phyloP scores from a whole-genome alignment of 495 filamentous ascomycete species.

The Penicillium macrosclerotiorum region DNA sequence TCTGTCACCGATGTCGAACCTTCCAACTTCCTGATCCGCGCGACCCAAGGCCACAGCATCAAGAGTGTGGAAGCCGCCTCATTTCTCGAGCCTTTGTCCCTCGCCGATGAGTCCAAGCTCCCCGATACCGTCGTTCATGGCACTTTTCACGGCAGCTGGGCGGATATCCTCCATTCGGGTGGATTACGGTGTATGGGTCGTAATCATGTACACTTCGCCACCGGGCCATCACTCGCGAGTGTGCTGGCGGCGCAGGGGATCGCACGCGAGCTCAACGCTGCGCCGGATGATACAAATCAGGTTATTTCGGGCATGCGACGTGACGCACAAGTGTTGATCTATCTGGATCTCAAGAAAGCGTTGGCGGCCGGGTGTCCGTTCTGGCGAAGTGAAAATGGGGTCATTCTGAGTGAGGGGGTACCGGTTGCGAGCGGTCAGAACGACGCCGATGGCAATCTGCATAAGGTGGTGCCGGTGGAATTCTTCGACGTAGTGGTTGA shows the following conservation, averaged over 20 bases:
- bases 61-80: constrained; percentile 62
- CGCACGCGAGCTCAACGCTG: constrained; percentile 4
- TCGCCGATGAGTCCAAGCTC: constrained; percentile 47
- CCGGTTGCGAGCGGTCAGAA: constrained; percentile 9
- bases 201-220: constrained; percentile 85
- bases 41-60: constrained; percentile 82
- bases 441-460: constrained; percentile 11
- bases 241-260: constrained; percentile 22
- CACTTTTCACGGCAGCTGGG: constrained; percentile 77
- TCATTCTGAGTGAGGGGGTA: constrained; percentile 54
- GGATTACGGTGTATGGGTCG: constrained; percentile 77
- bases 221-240: constrained; percentile 54
- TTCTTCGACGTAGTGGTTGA: constrained; percentile 56
- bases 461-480: constrained; percentile 39
- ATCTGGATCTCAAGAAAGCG: constrained; percentile 68
- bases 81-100: constrained; percentile 62
- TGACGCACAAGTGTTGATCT: constrained; percentile 76
- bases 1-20: constrained; percentile 45
- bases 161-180: constrained; percentile 65
- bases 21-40: constrained; percentile 80
- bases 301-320: constrained; percentile 86
- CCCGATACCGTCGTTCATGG: constrained; percentile 77
- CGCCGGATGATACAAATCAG: constrained; percentile 14
- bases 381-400: constrained; percentile 86
- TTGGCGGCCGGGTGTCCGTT: constrained; percentile 67